Conservation (phyloP, 257 asterid genomes). For the Gardenia jasminoides region DNA sequence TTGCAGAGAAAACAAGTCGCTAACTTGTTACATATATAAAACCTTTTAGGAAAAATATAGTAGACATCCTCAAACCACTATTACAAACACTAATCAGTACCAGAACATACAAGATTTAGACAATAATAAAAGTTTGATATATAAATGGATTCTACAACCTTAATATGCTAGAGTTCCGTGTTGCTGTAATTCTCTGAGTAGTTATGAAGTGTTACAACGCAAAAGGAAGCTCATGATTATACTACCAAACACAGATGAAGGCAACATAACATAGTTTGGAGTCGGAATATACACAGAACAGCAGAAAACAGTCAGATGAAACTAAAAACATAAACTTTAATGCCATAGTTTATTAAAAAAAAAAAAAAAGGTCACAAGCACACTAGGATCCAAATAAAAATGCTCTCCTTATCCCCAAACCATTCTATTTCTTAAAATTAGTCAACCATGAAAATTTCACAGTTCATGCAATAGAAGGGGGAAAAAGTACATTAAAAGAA, state of each 20-base stretch:
- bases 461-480: not conserved
- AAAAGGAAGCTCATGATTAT: not conserved
- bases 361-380: not conserved
- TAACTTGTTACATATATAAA: not conserved
- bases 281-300: not conserved
- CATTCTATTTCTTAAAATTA: not conserved
- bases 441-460: not conserved
- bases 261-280: not conserved
- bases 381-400: not conserved
- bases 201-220: not conserved
- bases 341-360: not conserved
- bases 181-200: not conserved
- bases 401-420: not conserved
- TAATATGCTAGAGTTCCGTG: not conserved
- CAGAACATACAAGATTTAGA: not conserved
- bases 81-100: not conserved
- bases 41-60: not conserved
- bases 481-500: not conserved
- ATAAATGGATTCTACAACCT: not conserved
- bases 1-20: too few relatives aligned
- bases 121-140: not conserved
- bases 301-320: not conserved
- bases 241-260: constrained; percentile 2
- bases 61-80: not conserved
- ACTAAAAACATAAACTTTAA: not conserved